Evolutionary conservation across 2,329 filamentous ascomycete species (phyloP).

Genomic region (Fusarium scirpi): DNA sequence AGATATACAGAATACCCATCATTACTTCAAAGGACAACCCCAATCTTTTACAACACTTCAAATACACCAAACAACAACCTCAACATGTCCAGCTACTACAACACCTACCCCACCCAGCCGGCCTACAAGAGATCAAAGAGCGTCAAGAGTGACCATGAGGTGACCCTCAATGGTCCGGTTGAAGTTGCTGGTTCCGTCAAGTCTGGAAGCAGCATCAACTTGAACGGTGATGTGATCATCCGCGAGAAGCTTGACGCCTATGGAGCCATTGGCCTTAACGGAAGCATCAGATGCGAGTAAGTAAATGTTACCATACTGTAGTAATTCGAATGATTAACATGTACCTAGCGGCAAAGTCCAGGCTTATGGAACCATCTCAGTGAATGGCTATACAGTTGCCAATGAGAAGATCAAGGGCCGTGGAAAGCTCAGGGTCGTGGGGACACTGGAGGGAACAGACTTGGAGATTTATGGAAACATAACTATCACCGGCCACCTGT

Average conservation of each 20-base stretch:
- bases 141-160: conserved; percentile 57
- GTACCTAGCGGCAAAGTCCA: conserved; percentile 57
- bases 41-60: background rate
- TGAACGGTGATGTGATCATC: conserved; percentile 60
- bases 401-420: conserved; percentile 60
- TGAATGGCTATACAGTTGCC: conserved; percentile 55
- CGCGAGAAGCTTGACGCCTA: conserved; percentile 61
- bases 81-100: conserved; percentile 48
- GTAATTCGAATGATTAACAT: background rate
- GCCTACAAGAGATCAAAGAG: conserved; percentile 52
- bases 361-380: conserved; percentile 60
- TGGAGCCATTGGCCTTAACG: conserved; percentile 57
- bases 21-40: background rate
- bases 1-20: background rate
- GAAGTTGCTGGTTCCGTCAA: conserved; percentile 62
- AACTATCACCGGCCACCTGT: conserved; percentile 60
- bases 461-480: conserved; percentile 63
- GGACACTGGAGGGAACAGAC: conserved; percentile 57
- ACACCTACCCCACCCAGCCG: conserved; percentile 34
- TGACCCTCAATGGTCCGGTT: conserved; percentile 58
- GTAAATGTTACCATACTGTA: conserved; percentile 21
- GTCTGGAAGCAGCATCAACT: conserved; percentile 58
- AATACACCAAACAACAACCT: conserved; percentile 2
- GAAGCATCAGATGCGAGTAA: conserved; percentile 58
- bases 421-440: conserved; percentile 59